Base-by-base conservation (phyloP, 257 asterid genomes). In the Solanum pennellii region DNA sequence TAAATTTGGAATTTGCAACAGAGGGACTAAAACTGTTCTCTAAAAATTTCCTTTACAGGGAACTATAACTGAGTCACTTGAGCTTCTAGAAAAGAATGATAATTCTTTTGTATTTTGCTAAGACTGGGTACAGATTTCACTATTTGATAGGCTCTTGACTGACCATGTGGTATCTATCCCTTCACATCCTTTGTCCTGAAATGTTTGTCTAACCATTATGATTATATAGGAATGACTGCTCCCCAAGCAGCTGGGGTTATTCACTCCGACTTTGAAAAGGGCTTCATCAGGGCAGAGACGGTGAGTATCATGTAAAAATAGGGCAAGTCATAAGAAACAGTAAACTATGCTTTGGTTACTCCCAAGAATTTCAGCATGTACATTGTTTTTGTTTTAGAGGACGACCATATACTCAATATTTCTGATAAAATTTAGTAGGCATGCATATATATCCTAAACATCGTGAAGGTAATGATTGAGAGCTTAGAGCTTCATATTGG, bases 181-280 rank as follows among this genome's bases (percentile, higher is more conserved):
- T 80, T 80, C 29, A 80, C 85, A 49, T 80, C 69, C 69, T 80
- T 79, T 80, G 23, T 86, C 44, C 80, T 86, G 44, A 91, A 84
- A 74, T 73, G 60, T 60, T 65, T 44, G 23, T 86, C 84, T 60
- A 44, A 69, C 42, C 69, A 65, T 68, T 80, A 86, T 83, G 76
- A 20, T 44, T 90, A 31, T 84, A 90, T 88, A 95, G 99, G 99
- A 86, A 95, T 95, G 98, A 97, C 99, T 85, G 99, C 99, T 84
- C 99, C 99, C 87, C 96, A 97, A 93, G 99, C 99, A 60, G 99
- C 99, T 91, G 99, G 99, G 56, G 98, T 97, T 66, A 97, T 97
- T 90, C 99, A 97, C 92, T 94, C 99, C 0, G 99, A 97, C 90
- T 97, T 97, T 86, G 99, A 97, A 91, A 94, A 97, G 91, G 99